Conservation (phyloP, 139 green algal species). For the Picochlorum sp. region DNA sequence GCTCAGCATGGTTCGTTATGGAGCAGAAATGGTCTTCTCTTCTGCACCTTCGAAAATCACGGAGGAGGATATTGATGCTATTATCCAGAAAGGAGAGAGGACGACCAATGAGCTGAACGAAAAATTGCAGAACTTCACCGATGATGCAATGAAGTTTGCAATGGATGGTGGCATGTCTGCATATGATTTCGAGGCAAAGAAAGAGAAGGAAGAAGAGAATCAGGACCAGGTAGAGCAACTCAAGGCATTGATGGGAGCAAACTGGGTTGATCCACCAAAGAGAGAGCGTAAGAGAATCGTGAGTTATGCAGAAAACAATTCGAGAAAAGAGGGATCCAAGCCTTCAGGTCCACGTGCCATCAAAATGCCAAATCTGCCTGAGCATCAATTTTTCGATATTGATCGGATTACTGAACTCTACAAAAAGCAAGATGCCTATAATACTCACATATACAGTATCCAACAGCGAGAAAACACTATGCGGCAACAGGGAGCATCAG, state of each 20-base stretch:
- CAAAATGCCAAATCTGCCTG: constrained; percentile 82
- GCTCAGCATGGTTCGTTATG: constrained; percentile 94
- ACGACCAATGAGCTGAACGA: constrained; percentile 85
- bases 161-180: constrained; percentile 80
- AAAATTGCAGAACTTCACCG: constrained; percentile 93
- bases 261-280: constrained; percentile 95
- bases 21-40: constrained; percentile 94
- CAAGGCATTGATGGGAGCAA: constrained; percentile 53
- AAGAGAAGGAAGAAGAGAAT: constrained; percentile 24
- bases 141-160: constrained; percentile 89
- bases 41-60: constrained; percentile 55
- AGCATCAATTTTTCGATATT: constrained; percentile 98
- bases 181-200: constrained; percentile 80
- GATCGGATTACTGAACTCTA: constrained; percentile 72
- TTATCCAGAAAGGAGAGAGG: constrained; percentile 87
- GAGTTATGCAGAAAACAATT: constrained; percentile 77
- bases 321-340: constrained; percentile 15
- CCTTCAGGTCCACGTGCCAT: constrained; percentile 57
- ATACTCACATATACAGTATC: constrained; percentile 55
- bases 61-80: constrained; percentile 89
- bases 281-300: constrained; percentile 85
- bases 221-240: constrained; percentile 36
- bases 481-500: constrained; percentile 48
- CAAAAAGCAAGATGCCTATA: constrained; percentile 74
- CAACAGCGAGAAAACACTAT: constrained; percentile 37